phyloP scores from a whole-genome alignment of 176 grass and related monocot species.

The Oryza longistaminata region DNA sequence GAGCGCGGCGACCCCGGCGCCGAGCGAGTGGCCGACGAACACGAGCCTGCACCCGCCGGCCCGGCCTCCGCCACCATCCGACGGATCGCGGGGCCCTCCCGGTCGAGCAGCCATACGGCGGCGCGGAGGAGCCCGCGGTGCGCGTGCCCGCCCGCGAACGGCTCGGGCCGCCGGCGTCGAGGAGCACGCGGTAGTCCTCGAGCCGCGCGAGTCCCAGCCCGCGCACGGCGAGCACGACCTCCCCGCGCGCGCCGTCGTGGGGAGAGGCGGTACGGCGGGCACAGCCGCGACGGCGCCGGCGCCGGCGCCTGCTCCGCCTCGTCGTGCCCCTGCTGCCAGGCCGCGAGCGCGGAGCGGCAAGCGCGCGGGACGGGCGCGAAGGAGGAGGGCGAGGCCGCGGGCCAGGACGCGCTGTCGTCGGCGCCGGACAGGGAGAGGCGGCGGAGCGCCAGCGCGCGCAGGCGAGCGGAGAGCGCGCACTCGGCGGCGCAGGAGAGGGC shows the following conservation, averaged over 20 bases:
- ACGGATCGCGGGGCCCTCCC: slow-evolving; percentile 35
- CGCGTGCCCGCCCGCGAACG: slow-evolving; percentile 45
- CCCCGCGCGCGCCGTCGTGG: slow-evolving; percentile 38
- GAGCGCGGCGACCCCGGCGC: slow-evolving; percentile 42
- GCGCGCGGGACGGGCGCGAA: slow-evolving; percentile 42
- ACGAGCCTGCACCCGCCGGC: slow-evolving; percentile 24
- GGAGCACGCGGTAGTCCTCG: slow-evolving; percentile 41
- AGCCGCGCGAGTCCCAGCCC: slow-evolving; percentile 43
- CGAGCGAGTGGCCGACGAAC: slow-evolving; percentile 55
- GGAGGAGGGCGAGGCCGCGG: slow-evolving; percentile 22
- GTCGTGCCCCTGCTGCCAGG: slow-evolving; percentile 5
- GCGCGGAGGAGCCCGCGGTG: slow-evolving; percentile 44
- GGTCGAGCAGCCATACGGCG: slow-evolving; percentile 40
- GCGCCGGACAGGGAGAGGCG: slow-evolving; percentile 37
- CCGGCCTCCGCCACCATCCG: slow-evolving; percentile 29
- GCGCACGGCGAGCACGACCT: slow-evolving; percentile 46
- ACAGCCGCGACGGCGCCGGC: slow-evolving; percentile 24
- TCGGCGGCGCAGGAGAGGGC: slow-evolving; percentile 31
- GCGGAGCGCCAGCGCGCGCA: slow-evolving; percentile 48
- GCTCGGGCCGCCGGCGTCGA: slow-evolving; percentile 48
- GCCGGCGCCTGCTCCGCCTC: not conserved
- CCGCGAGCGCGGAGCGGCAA: slow-evolving; percentile 43
- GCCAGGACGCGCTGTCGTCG: slow-evolving; percentile 54
- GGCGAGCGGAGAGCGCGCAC: slow-evolving; percentile 47
- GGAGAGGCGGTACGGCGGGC: slow-evolving; percentile 43